Evolutionary conservation across 192 early-diverging fungal species (phyloP), one percentile per base, ranked within the genome.

Genomic region (Podila epigama): DNA sequence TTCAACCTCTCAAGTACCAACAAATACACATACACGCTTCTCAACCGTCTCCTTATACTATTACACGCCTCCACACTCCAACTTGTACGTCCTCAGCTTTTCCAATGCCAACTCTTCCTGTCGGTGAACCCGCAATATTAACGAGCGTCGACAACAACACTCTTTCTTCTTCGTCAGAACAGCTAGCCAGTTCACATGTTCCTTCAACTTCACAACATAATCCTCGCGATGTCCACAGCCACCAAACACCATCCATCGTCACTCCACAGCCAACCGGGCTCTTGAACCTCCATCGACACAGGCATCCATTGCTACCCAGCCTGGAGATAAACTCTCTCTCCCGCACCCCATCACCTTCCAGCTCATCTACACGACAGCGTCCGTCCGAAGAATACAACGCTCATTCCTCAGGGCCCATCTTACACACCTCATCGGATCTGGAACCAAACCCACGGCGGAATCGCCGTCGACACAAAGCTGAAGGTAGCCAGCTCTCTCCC

Each of bases 401-500:
- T 10, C 44, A 22, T 48, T 32, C 29, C 9, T 16, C 52, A 33
- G 52, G 52, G 16, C 29, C 29, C 6, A 29, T 15, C 25, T 20
- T 33, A 25, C 13, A 54, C 20, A 54, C 27, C 15, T 31, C n/a
- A n/a, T n/a, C 62, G 1, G 62, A 64, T 33, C 22, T 40, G 15
- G 51, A 64, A 36, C n/a, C 20, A 9, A 22, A 54, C 20, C 22
- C 34, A 37, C 33, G 27, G 16, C 34, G 33, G 20, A 54, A 40
- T 3, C 8, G 15, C 29, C 20, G 48, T 16, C 29, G 36, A 35
- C n/a, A 42, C 22, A 64, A 51, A 54, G 32, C 28, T 8, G 62
- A 64, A 15, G 34, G 51, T 28, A 29, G 32, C n/a, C 62, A 64
- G n/a, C 50, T 64, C 16, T 64, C 62, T 0, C 62, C 51, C 32